Evolutionary conservation across 495 filamentous ascomycete species (phyloP).

Genomic region (Neurospora pannonica): DNA sequence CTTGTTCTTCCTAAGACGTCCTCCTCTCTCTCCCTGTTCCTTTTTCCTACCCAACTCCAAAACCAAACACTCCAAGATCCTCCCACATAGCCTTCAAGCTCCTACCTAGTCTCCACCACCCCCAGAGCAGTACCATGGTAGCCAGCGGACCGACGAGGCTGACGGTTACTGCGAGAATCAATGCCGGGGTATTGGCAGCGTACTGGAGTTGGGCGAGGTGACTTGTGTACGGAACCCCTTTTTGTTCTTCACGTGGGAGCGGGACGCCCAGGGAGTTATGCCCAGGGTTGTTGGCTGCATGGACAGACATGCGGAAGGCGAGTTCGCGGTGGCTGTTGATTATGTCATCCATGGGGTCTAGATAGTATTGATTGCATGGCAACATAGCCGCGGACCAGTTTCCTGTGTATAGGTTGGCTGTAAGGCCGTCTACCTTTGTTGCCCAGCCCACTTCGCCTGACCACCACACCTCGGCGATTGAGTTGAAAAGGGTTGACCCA

Average conservation of each 20-base stretch:
- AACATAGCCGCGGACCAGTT: not conserved
- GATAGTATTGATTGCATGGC: not conserved
- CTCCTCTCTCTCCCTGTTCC: no score
- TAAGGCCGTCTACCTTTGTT: not conserved
- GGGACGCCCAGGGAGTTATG: not conserved
- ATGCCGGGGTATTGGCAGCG: not conserved
- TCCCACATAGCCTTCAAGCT: no score
- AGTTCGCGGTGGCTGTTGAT: not conserved
- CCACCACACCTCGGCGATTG: not conserved
- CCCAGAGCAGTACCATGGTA: not conserved
- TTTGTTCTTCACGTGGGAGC: not conserved
- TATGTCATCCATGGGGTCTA: not conserved
- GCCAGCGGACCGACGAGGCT: not conserved
- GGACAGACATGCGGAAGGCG: not conserved
- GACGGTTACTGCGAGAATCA: not conserved
- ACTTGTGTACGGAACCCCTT: not conserved
- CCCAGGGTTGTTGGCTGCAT: not conserved
- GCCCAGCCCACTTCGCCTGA: not conserved
- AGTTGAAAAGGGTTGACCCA: not conserved
- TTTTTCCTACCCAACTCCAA: no score
- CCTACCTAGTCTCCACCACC: not conserved
- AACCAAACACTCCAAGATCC: no score
- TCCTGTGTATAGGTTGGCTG: not conserved
- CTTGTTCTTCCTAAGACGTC: no score
- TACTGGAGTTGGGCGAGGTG: not conserved